phyloP scores from a whole-genome alignment of 2,329 filamentous ascomycete genomes.

The Grosmannia huntii region DNA sequence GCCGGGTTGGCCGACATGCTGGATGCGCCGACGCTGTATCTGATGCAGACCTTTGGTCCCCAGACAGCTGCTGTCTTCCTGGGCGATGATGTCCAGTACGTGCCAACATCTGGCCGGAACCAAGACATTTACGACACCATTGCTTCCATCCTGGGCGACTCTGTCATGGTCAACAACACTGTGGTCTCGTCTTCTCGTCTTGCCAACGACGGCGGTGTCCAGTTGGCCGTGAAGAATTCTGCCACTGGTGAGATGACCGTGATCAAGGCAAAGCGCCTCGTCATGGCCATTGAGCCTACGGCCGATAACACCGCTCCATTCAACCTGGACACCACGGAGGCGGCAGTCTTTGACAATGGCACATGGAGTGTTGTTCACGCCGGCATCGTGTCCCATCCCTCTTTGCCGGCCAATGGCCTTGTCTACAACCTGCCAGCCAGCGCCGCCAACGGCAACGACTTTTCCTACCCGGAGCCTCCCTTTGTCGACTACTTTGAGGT shows the following conservation, averaged over 20 bases:
- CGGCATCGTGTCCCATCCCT: slow-evolving; percentile 19
- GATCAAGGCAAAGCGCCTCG: slow-evolving; percentile 21
- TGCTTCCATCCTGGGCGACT: slow-evolving; percentile 19
- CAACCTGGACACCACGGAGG: slow-evolving; percentile 20
- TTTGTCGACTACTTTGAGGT: slow-evolving; percentile 15
- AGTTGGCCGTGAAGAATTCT: slow-evolving; percentile 17
- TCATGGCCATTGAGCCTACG: slow-evolving; percentile 24
- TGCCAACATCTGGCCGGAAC: slow-evolving; percentile 22
- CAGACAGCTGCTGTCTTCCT: slow-evolving; percentile 22
- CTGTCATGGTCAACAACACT: slow-evolving; percentile 23
- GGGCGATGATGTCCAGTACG: slow-evolving; percentile 17
- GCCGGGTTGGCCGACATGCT: slow-evolving; percentile 28
- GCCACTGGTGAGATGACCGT: slow-evolving; percentile 13
- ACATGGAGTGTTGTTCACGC: slow-evolving; percentile 20
- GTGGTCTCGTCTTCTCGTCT: slow-evolving; percentile 20
- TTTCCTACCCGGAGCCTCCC: slow-evolving; percentile 15
- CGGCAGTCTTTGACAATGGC: slow-evolving; percentile 19
- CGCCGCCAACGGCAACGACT: slow-evolving; percentile 15
- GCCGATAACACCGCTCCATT: slow-evolving; percentile 18
- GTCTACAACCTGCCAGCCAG: slow-evolving; percentile 18
- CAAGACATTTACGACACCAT: slow-evolving; percentile 28
- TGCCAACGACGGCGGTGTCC: slow-evolving; percentile 14
- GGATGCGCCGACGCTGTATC: slow-evolving; percentile 27
- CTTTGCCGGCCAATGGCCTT: slow-evolving; percentile 15
- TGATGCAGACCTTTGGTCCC: slow-evolving; percentile 27